Evolutionary conservation across 345 rosid species (phyloP).

Genomic region (Garcia nutans): DNA sequence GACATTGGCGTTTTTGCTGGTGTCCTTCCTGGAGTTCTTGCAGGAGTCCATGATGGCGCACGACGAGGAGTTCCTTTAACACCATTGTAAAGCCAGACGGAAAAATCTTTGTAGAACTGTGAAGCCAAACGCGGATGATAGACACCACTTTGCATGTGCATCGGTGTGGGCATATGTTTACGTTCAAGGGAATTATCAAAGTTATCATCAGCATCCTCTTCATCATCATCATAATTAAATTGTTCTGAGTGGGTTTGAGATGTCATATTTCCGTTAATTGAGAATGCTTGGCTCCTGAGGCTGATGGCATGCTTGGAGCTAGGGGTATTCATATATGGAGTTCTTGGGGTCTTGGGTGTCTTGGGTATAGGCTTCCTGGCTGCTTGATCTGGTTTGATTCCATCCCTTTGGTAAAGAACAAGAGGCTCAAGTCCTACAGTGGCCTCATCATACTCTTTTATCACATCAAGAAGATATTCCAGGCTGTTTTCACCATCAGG

Average conservation of each 20-base stretch:
- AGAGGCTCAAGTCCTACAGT: constrained; percentile 59
- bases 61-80: constrained; percentile 49
- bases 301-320: constrained; percentile 38
- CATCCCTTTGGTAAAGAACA: constrained; percentile 53
- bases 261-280: constrained; percentile 31
- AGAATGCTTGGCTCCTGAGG: constrained; percentile 42
- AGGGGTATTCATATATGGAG: constrained; percentile 26
- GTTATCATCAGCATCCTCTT: constrained; percentile 36
- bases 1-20: constrained; percentile 40
- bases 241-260: constrained; percentile 26
- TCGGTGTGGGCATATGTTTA: constrained; percentile 37
- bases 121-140: constrained; percentile 60
- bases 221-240: constrained; percentile 28
- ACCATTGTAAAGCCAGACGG: constrained; percentile 59
- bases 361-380: constrained; percentile 45
- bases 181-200: constrained; percentile 57
- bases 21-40: constrained; percentile 48
- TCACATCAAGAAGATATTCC: constrained; percentile 75
- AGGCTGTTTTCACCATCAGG: constrained; percentile 74
- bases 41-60: constrained; percentile 62
- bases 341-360: constrained; percentile 31
- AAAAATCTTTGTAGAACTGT: constrained; percentile 63
- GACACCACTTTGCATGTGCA: constrained; percentile 38
- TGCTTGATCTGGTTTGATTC: constrained; percentile 51
- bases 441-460: constrained; percentile 73